Base-by-base conservation (phyloP, 148 eudicot genomes). In the Simmondsia chinensis region DNA sequence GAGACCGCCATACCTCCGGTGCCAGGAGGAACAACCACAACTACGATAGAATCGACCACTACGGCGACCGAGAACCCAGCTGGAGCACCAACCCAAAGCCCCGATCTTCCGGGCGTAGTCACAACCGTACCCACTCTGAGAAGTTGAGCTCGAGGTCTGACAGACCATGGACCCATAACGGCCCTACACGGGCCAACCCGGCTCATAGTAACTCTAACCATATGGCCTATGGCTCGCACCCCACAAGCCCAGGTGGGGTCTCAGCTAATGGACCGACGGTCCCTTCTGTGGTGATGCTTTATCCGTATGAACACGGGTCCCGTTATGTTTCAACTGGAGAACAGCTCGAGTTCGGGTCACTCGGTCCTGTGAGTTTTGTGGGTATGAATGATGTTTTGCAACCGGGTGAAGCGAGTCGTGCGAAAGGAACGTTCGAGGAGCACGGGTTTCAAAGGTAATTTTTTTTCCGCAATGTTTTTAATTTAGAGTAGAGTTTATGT, bases 341-440 rank as follows among this genome's bases (percentile, higher is more conserved):
- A 15, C 66, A 50, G 9, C 52, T 68, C 23, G 57, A 65, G 27
- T 73, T 73, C 57, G 68, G 69, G 23, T 52, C 75, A 60, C 57
- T 65, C 39, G 70, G 69, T 45, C 54, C 69, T 27, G 61, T 59
- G 43, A 54, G 33, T 33, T 60, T 68, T 30, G 33, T 39, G 15
- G 63, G 57, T 9, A 20, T 23, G 12, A 50, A 52, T 40, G 60
- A 43, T 13, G 50, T 31, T n/a, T n/a, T n/a, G n/a, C n/a, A n/a
- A n/a, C n/a, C n/a, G n/a, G n/a, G n/a, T n/a, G n/a, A n/a, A n/a
- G n/a, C n/a, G n/a, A n/a, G n/a, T n/a, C n/a, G n/a, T n/a, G n/a
- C n/a, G n/a, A n/a, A n/a, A n/a, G n/a, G n/a, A n/a, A n/a, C n/a
- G n/a, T n/a, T n/a, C n/a, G n/a, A n/a, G n/a, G n/a, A n/a, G n/a